These are phyloP conservation scores for Delonix regia DNA, from an alignment of 306 rosid species.

Conservation along the genomic window DNA sequence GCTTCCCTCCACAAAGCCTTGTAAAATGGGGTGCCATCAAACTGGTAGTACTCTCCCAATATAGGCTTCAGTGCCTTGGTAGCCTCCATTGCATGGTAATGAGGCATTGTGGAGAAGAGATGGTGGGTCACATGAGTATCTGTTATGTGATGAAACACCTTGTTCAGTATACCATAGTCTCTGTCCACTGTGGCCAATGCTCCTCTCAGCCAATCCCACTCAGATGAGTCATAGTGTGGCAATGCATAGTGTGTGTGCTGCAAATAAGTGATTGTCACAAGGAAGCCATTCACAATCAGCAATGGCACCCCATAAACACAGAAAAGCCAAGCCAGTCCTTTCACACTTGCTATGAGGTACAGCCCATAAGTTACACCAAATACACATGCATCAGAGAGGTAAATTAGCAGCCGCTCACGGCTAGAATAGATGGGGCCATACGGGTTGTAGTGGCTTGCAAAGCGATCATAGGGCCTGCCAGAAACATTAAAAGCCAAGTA, in stretches of 20 bases:
- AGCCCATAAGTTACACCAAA: conserved; percentile 39
- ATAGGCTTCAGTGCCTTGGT: conserved; percentile 62
- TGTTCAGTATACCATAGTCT: conserved; percentile 65
- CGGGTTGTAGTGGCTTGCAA: conserved; percentile 70
- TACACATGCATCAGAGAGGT: conserved; percentile 52
- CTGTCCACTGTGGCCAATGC: conserved; percentile 76
- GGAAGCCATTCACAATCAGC: conserved; percentile 60
- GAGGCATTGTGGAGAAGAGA: conserved; percentile 77
- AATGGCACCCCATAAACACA: conserved; percentile 61
- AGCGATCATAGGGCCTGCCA: conserved; percentile 56
- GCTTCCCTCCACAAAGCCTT: conserved; percentile 90
- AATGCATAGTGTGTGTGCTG: conserved; percentile 75
- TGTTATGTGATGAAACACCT: conserved; percentile 73
- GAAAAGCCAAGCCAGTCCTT: conserved; percentile 56
- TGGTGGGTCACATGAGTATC: conserved; percentile 79
- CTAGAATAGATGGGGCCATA: conserved; percentile 63
- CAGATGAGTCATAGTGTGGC: conserved; percentile 73
- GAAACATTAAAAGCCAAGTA: conserved; percentile 70
- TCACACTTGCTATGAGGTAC: conserved; percentile 35
- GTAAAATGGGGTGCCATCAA: conserved; percentile 68
- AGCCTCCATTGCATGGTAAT: conserved; percentile 79
- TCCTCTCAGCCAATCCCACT: conserved; percentile 90
- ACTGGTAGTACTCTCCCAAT: conserved; percentile 51
- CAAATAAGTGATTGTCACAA: conserved; percentile 69
- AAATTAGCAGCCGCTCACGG: conserved; percentile 53